These are phyloP conservation scores for Yamadazyma buinensis DNA, from an alignment of 1,139 yeast species.

Conservation along the genomic window DNA sequence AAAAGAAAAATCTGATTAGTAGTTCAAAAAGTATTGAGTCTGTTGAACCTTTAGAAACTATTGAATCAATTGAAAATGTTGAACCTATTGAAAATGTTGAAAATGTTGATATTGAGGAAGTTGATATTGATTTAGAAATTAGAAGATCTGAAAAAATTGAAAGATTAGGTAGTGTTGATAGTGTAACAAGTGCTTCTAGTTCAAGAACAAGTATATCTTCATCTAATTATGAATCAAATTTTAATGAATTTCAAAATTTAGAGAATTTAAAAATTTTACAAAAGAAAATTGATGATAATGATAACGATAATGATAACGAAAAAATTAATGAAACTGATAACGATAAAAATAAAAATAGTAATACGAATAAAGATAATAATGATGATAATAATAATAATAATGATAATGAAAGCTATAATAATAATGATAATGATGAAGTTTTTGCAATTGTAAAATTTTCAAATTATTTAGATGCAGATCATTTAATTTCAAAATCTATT, in stretches of 20 bases:
- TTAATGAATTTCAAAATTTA: no score
- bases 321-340: no score
- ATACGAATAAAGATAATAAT: background rate
- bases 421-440: constrained; percentile 14
- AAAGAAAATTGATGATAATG: no score
- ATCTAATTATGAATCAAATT: no score
- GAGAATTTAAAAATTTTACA: no score
- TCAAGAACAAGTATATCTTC: no score
- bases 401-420: background rate
- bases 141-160: no score
- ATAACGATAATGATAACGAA: no score
- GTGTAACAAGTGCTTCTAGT: background rate
- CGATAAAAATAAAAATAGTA: background rate
- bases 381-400: background rate
- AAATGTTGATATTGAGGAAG: no score
- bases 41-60: background rate
- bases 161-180: constrained; percentile 4
- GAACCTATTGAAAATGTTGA: no score
- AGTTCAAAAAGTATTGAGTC: background rate
- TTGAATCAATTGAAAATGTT: no score
- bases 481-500: constrained; percentile 18
- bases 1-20: background rate
- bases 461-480: constrained; percentile 36
- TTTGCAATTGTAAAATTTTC: constrained; percentile 36
- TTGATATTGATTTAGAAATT: no score